Evolutionary conservation across 2,329 filamentous ascomycete genomes (phyloP).

Genomic region (Venturia oleaginea): DNA sequence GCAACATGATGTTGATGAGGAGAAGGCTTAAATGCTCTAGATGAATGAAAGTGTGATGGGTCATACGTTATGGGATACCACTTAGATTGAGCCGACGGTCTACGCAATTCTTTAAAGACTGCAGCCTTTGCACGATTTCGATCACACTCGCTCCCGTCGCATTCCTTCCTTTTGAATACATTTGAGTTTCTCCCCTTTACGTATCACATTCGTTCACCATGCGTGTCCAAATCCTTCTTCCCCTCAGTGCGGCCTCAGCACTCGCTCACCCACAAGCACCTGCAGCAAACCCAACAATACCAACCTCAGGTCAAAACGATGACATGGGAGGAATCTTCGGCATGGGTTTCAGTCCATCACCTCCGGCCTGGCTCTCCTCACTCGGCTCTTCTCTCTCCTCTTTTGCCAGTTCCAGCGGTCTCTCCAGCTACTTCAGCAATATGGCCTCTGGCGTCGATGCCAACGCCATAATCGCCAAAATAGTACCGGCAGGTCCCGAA

Average conservation of each 20-base stretch:
- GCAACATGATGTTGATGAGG: background rate
- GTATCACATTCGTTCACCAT: background rate
- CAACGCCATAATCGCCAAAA: background rate
- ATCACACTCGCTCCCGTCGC: too few species aligned
- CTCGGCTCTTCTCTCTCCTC: too few species aligned
- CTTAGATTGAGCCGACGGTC: background rate
- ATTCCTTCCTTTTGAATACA: too few species aligned
- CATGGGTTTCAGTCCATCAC: background rate
- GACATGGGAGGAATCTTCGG: conserved; percentile 12
- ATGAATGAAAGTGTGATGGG: too few species aligned
- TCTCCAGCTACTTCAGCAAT: background rate
- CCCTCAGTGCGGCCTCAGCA: background rate
- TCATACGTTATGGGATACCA: background rate
- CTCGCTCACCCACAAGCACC: background rate
- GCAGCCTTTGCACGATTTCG: too few species aligned
- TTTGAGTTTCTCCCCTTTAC: background rate
- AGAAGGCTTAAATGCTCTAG: background rate
- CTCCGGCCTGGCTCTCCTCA: background rate
- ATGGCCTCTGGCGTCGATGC: background rate
- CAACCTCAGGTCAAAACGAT: conserved; percentile 1
- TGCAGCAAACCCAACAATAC: background rate
- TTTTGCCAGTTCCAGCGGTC: background rate
- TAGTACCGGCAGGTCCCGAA: conserved; percentile 2
- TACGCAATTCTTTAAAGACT: background rate
- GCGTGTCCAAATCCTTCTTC: background rate